Base-by-base conservation (phyloP, 179 eudicot species). In the Silene vulgaris region DNA sequence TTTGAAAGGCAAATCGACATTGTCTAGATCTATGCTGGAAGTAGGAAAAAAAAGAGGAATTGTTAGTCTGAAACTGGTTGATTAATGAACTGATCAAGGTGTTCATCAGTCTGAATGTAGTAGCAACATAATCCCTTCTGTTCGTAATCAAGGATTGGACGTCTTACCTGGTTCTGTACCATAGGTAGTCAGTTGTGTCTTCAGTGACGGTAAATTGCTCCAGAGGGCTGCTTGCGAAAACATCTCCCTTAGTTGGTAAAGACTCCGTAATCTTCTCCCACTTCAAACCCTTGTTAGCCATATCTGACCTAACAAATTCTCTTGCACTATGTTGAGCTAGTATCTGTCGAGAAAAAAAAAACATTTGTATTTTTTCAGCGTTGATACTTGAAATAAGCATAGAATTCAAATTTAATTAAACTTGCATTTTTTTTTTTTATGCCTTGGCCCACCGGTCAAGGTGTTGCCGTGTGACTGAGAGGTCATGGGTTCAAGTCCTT, bases 271-370 rank as follows among this genome's bases (percentile, higher is more conserved):
- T 86, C 82, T 75, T 81, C 76, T 87, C 93, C 99, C 99, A 95
- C 76, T 85, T 82, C 14, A 84, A 71, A 16, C 79, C 73, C 48
- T 83, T 77, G 62, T 73, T 82, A 35, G 85, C 88, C 26, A 11
- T 73, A 62, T 85, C 81, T 5, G 96, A 87, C 43, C 61, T 79
- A 0, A 75, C 77, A 64, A 86, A 90, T 45, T 78, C 85, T 69
- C 98, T 90, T 71, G 91, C 69, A 75, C 79, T 94, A 75, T 90
- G 97, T 78, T 90, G 97, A 65, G 96, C 76, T 23, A 83, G 84
- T 57, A 94, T 79, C 98, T 93, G 86, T 63, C 35, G 21, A 60
- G 14, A 35, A 48, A 19, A 29, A 21, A 64, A 1, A 45, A 45
- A 2, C 17, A n/a, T 45, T 61, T 29, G 65, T 6, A 32, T 14